Evolutionary conservation across 768 basidiomycete species (phyloP), one percentile per base, ranked within the genome.

Genomic region (Kwoniella newhampshirensis): DNA sequence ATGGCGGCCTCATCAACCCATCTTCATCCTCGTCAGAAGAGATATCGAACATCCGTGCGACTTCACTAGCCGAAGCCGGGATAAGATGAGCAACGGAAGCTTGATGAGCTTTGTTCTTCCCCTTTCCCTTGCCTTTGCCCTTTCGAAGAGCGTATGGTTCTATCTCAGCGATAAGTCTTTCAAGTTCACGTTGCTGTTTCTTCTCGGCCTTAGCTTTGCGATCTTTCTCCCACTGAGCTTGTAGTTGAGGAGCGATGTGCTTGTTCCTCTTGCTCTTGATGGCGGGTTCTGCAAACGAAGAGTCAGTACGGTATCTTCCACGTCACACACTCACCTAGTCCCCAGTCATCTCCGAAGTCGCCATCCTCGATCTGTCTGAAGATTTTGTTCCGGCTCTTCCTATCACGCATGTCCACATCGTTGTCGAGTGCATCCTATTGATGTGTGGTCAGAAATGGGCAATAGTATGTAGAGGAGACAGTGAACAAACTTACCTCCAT

Each of bases 151-250:
- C 83, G 70, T 88, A 88, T 0, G 86, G 86, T 66, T 91, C 87
- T 1, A 85, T 79, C 12, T 84, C 84, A 0, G 78, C 78, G 17
- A 82, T 79, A 1, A 86, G 77, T 11, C 82, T 82, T 15, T 81
- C 84, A 2, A 81, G 75, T 1, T 79, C 81, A 0, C 90, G 85
- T 15, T 81, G 79, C 1, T 79, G 81, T 72, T 90, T 94, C 68
- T 79, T 74, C 54, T 85, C 84, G 0, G 89, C 89, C 72, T 96
- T 98, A 78, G 85, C 87, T 49, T 80, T 77, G 1, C 91, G 88
- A 70, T 97, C 93, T 44, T 82, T 82, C 42, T 84, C 82, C 91
- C 91, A 96, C 57, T 84, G 85, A 0, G 77, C 82, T 50, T 79
- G 81, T 7, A 96, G 80, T 5, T 85, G 81, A 1, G 78, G 66